These are phyloP conservation scores for Blakeslea trispora DNA, from an alignment of 371 early-diverging fungal genomes.

Conservation along the genomic window DNA sequence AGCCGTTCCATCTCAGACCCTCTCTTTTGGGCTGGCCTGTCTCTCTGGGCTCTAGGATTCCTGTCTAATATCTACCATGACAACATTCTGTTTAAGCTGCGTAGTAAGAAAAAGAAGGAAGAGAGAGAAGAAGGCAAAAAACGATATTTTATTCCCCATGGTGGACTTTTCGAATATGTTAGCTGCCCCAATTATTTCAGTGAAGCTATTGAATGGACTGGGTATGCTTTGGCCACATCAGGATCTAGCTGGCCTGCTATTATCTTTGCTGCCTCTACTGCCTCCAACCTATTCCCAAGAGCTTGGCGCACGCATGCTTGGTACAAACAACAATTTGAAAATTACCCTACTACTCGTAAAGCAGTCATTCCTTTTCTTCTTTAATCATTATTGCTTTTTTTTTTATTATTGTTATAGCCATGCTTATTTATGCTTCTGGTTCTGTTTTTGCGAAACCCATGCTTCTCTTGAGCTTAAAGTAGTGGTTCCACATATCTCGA, in stretches of 20 bases:
- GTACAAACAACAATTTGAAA: slow-evolving; percentile 55
- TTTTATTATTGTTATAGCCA: no score
- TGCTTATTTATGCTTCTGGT: no score
- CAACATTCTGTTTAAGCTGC: slow-evolving; percentile 45
- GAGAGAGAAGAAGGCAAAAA: slow-evolving; percentile 5
- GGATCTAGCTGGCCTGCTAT: slow-evolving; percentile 48
- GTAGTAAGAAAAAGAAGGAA: slow-evolving; percentile 15
- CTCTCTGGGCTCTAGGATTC: slow-evolving; percentile 51
- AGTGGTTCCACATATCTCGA: slow-evolving; percentile 49
- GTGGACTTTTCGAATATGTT: slow-evolving; percentile 56
- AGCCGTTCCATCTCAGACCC: slow-evolving; percentile 1
- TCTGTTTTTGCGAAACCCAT: no score
- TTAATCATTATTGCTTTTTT: slow-evolving; percentile 15
- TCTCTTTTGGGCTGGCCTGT: slow-evolving; percentile 34
- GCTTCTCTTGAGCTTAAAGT: background rate
- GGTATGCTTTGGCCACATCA: slow-evolving; percentile 55
- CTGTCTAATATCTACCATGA: slow-evolving; percentile 61
- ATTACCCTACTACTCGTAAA: slow-evolving; percentile 53
- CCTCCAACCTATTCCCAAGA: slow-evolving; percentile 64
- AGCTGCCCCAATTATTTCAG: slow-evolving; percentile 69
- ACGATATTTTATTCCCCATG: slow-evolving; percentile 60
- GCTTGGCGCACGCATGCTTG: slow-evolving; percentile 60
- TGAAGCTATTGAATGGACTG: slow-evolving; percentile 68
- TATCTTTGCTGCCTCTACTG: slow-evolving; percentile 52
- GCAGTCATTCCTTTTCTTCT: slow-evolving; percentile 65